Evolutionary conservation across 129 eudicot species (phyloP), one percentile per base, ranked within the genome.

Genomic region (Cynara cardunculus): DNA sequence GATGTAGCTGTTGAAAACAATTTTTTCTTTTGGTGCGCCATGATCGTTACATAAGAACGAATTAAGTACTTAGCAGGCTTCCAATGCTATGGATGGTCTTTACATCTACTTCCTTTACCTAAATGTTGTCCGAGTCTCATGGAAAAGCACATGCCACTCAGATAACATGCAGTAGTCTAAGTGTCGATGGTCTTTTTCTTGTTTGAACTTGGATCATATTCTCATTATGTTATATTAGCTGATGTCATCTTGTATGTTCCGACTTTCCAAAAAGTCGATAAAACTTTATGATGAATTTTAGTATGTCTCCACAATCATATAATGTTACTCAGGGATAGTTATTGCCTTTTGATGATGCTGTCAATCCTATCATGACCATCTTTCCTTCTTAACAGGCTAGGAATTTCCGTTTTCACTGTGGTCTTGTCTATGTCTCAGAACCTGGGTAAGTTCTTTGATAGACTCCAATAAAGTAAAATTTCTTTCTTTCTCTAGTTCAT

Each of bases 361-460:
- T 21, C 26, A 21, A 21, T 62, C 71, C 32, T 49, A 56, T 76
- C 62, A 5, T 61, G 59, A 72, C 31, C 71, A 19, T 69, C 25
- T 75, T 67, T 53, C 31, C 69, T 75, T 78, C 25, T 76, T 31
- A 74, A 88, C 96, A 94, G 93, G 98, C 98, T 68, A 86, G 98
- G 72, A 94, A 92, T 87, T 95, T 95, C 73, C 94, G 97, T 31
- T 95, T 95, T 82, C 89, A 82, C 14, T 92, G 97, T 85, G 99
- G 99, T 85, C 94, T 92, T 86, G 99, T 95, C 53, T 95, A 95
- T 80, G 94, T 95, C 71, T 86, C 97, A 25, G 99, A 95, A 75
- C 97, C 93, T 75, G 97, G 99, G 99, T 95, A 90, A 77, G 87
- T 69, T 74, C 66, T 64, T 9, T 34, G 69, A 28, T 27, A 66